A percentile compares a stretch with the other conserved stretches of the same genome.
Conservation (phyloP, 352 stramenopile species). For the Pythium rishiriense region DNA sequence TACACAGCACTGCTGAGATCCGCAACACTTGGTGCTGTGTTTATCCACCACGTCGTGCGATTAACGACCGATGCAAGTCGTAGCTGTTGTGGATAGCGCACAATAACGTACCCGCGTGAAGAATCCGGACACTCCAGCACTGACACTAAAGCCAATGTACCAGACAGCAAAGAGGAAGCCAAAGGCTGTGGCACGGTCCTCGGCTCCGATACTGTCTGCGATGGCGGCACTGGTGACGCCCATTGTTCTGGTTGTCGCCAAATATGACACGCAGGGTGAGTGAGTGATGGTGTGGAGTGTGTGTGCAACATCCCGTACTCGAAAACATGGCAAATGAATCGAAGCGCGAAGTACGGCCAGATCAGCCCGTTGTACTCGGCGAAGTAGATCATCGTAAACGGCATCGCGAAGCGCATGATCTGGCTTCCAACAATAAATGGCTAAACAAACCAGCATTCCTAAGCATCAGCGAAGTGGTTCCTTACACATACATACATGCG, state of each 20-base stretch:
- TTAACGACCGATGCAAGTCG: too few relatives aligned
- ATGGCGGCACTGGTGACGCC: slow-evolving; percentile 60
- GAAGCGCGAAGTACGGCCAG: slow-evolving; percentile 57
- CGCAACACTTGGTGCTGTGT: slow-evolving; percentile 49
- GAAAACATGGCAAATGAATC: slow-evolving; percentile 56
- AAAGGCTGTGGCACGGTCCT: slow-evolving; percentile 56
- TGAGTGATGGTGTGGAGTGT: background rate
- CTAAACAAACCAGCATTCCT: slow-evolving; percentile 25
- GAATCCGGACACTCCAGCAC: slow-evolving; percentile 50
- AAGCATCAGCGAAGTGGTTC: background rate
- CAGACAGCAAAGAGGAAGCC: slow-evolving; percentile 55
- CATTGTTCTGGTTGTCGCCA: slow-evolving; percentile 36
- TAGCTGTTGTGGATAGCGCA: too few relatives aligned
- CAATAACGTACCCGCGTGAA: slow-evolving; percentile 43
- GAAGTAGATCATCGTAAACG: slow-evolving; percentile 76
- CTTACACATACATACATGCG: background rate
- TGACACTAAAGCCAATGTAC: slow-evolving; percentile 58
- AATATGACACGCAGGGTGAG: background rate
- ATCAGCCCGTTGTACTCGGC: slow-evolving; percentile 55
- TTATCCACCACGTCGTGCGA: background rate
- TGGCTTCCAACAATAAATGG: slow-evolving; percentile 74
- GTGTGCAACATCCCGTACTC: slow-evolving; percentile 40
- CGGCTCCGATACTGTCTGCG: slow-evolving; percentile 55
- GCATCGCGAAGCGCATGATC: slow-evolving; percentile 51
- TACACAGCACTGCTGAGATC: slow-evolving; percentile 45